Percentiles rank a stretch among this genome's conserved stretches.
phyloP scores from a whole-genome alignment of 176 grass and related monocot species.

The Ampelocalamus luodianensis region DNA sequence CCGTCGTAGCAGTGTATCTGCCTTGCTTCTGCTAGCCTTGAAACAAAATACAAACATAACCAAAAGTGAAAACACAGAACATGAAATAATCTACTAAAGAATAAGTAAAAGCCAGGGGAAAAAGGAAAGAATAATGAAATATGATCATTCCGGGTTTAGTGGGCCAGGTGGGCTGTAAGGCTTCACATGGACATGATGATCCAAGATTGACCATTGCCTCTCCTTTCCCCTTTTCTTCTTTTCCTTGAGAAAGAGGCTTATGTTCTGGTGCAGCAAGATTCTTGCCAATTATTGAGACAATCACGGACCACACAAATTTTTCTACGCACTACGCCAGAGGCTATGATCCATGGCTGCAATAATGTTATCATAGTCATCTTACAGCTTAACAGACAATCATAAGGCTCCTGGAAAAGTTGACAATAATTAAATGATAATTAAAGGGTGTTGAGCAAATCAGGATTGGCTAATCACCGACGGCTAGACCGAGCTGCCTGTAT shows the following conservation, averaged over 20 bases:
- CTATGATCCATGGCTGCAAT: slow-evolving; percentile 40
- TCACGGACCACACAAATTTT: slow-evolving; percentile 43
- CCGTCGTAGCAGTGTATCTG: no score
- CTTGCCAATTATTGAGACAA: slow-evolving; percentile 43
- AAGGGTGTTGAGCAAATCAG: not conserved
- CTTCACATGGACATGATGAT: slow-evolving; percentile 23
- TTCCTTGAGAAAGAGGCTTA: slow-evolving; percentile 12
- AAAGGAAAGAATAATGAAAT: not conserved
- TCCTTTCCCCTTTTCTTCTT: not conserved
- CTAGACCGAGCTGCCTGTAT: not conserved
- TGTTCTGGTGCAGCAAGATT: slow-evolving; percentile 38
- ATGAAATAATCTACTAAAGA: not conserved
- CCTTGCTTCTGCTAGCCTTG: not conserved
- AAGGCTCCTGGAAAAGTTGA: not conserved
- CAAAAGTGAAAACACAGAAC: not conserved
- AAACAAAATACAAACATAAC: not conserved
- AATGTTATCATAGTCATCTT: slow-evolving; percentile 18
- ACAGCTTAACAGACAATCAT: slow-evolving; percentile 23
- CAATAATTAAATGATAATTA: slow-evolving; percentile 7
- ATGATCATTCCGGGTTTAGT: not conserved
- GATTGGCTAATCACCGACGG: slow-evolving; percentile 12
- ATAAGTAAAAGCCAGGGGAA: no score
- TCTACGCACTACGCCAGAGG: slow-evolving; percentile 38
- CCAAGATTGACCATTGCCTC: slow-evolving; percentile 30
- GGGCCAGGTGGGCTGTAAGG: slow-evolving; percentile 41